Conservation (phyloP, 176 grass and related monocot genomes). For the Dendrocalamus sinicus region DNA sequence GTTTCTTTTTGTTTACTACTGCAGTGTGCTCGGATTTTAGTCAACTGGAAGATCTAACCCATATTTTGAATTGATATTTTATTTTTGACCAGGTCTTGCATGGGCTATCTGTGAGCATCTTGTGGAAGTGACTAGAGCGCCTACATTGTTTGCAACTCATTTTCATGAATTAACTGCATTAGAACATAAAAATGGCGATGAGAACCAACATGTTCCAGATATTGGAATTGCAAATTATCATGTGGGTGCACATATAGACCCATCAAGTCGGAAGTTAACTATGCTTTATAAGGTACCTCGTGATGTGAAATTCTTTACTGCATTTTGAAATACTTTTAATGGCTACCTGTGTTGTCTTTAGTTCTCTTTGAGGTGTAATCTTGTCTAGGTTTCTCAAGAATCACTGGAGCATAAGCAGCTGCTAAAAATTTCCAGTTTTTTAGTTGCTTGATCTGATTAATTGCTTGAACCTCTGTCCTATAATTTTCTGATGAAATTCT, state of each 20-base stretch:
- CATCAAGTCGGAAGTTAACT: slow-evolving; percentile 86
- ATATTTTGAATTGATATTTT: slow-evolving; percentile 9
- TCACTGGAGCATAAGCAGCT: not conserved
- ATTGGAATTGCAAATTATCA: slow-evolving; percentile 96
- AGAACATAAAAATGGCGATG: slow-evolving; percentile 61
- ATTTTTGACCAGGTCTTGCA: slow-evolving; percentile 71
- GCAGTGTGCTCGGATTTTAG: slow-evolving; percentile 31
- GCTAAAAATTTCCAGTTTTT: slow-evolving; percentile 7
- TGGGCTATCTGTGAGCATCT: slow-evolving; percentile 99
- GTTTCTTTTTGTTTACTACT: slow-evolving; percentile 25
- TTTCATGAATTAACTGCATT: slow-evolving; percentile 98
- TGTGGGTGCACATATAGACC: slow-evolving; percentile 96
- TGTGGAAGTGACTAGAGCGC: slow-evolving; percentile 86
- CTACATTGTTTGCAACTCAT: slow-evolving; percentile 94
- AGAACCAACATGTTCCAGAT: slow-evolving; percentile 33
- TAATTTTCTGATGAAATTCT: not conserved
- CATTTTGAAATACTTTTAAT: slow-evolving; percentile 17
- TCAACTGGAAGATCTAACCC: slow-evolving; percentile 16
- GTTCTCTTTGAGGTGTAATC: not conserved
- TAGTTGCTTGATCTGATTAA: slow-evolving; percentile 23
- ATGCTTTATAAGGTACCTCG: slow-evolving; percentile 92
- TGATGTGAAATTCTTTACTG: slow-evolving; percentile 14
- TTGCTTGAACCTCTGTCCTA: not conserved
- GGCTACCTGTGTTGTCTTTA: not conserved
- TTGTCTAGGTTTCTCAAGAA: not conserved